Conservation (phyloP, 352 stramenopile genomes). For the Phytophthora sansomeana region DNA sequence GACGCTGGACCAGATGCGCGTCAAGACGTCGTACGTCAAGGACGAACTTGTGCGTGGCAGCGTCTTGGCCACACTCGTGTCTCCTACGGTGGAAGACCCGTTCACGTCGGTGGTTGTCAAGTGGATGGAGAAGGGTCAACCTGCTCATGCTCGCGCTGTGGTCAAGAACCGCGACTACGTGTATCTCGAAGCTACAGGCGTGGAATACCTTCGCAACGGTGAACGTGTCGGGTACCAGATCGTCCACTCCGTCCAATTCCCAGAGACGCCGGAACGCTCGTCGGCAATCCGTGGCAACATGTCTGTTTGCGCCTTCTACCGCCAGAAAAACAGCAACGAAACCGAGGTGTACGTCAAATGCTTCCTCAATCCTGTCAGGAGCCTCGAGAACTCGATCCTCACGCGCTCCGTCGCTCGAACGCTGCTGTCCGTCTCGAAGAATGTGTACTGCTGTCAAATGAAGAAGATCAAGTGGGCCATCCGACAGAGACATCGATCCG, state of each 20-base stretch:
- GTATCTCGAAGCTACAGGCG: slow-evolving; percentile 55
- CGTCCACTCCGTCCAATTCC: slow-evolving; percentile 66
- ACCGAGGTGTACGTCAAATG: slow-evolving; percentile 45
- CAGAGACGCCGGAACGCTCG: slow-evolving; percentile 34
- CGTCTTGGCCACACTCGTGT: slow-evolving; percentile 47
- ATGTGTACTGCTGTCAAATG: slow-evolving; percentile 45
- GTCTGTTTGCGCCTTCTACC: slow-evolving; percentile 46
- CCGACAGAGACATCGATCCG: slow-evolving; percentile 22
- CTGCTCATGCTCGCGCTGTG: slow-evolving; percentile 39
- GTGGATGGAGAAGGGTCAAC: slow-evolving; percentile 51
- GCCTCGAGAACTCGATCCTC: slow-evolving; percentile 49
- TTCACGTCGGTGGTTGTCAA: slow-evolving; percentile 54
- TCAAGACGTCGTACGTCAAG: slow-evolving; percentile 55
- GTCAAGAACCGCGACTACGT: slow-evolving; percentile 65
- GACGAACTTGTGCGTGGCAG: slow-evolving; percentile 42
- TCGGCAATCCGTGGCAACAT: slow-evolving; percentile 39
- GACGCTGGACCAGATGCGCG: slow-evolving; percentile 45
- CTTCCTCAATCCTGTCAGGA: slow-evolving; percentile 37
- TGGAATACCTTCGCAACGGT: slow-evolving; percentile 52
- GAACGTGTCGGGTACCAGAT: slow-evolving; percentile 69
- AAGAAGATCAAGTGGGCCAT: slow-evolving; percentile 52
- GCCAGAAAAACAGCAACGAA: slow-evolving; percentile 40
- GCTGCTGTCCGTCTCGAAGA: slow-evolving; percentile 38
- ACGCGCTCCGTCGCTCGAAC: slow-evolving; percentile 38
- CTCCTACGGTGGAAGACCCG: slow-evolving; percentile 40